These are phyloP conservation scores for Candida endomychidarum DNA, from an alignment of 805 yeast species.

Conservation along the genomic window DNA sequence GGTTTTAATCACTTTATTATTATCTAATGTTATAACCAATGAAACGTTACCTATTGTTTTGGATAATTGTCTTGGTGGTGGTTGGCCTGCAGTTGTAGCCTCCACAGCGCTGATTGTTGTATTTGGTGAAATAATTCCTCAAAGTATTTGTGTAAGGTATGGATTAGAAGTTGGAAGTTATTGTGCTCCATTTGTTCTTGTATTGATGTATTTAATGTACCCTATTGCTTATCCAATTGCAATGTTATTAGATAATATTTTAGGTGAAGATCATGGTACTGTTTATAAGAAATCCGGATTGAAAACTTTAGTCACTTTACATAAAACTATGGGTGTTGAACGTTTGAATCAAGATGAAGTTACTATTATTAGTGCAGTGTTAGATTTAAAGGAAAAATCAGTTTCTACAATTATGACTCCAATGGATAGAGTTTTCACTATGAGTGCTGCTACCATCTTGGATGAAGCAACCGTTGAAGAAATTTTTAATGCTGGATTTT, in stretches of 20 bases:
- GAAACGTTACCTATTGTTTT: conserved; percentile 93
- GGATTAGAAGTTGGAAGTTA: conserved; percentile 90
- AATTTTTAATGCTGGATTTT: conserved; percentile 90
- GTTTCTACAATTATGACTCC: conserved; percentile 93
- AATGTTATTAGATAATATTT: conserved; percentile 67
- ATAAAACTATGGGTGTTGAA: conserved; percentile 93
- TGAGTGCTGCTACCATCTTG: conserved; percentile 77
- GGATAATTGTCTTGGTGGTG: conserved; percentile 93
- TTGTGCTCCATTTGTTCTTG: conserved; percentile 83
- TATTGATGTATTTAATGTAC: conserved; percentile 83
- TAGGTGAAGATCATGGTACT: conserved; percentile 97
- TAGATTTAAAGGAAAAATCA: conserved; percentile 89
- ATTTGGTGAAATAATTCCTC: conserved; percentile 97
- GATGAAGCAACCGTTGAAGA: conserved; percentile 85
- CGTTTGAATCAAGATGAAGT: conserved; percentile 93
- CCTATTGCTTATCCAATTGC: conserved; percentile 94
- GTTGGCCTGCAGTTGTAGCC: conserved; percentile 93
- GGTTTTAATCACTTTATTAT: conserved; percentile 85
- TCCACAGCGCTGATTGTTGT: conserved; percentile 92
- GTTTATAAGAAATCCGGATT: conserved; percentile 89
- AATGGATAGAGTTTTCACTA: conserved; percentile 81
- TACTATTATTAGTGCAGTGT: conserved; percentile 89
- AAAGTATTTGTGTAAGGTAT: conserved; percentile 86
- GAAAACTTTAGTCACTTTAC: conserved; percentile 89
- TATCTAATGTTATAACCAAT: conserved; percentile 88